Evolutionary conservation across 1,284 basidiomycete species (phyloP), one percentile per base, ranked within the genome.

Genomic region (Gomphus bonarii): DNA sequence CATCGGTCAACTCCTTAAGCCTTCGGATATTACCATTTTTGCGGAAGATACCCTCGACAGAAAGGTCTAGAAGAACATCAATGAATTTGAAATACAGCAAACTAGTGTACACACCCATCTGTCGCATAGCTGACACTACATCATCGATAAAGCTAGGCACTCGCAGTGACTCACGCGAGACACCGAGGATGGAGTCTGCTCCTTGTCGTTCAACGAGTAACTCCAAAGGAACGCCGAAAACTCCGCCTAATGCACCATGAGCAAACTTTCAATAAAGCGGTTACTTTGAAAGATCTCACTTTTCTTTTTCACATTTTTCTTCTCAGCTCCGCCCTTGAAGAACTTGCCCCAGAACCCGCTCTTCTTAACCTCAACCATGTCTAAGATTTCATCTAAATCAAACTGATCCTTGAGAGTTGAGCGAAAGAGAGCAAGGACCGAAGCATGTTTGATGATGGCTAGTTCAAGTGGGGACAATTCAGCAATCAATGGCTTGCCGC

Each of bases 71-170:
- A 57, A 38, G 18, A n/a, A 50, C 20, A 47, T 58, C 44, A 51
- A 57, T 48, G 30, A 35, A 28, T 47, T 30, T 60, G 53, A 31
- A 58, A 30, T 22, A 25, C 30, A 18, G 10, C 35, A 35, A 20
- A 8, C 22, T 9, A 16, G n/a, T n/a, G 59, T 1, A 78, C 89
- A 66, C 61, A 95, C 93, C 95, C 95, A 98, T 98, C 71, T 98
- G 95, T 67, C 90, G 81, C 95, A 99, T 98, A 3, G 97, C 94
- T 55, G 92, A 95, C 43, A 99, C 84, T 56, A 97, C 88, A 66
- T 99, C 97, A 68, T 99, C 97, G 60, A 99, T 90, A 68, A 99
- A 97, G 69, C 91, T 97, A 7, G 95, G 95, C 30, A 99, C 87
- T 62, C 92, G 80, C 61, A 99, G 69, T 20, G 90, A 83, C 42